Evolutionary conservation across 306 rosid species (phyloP).

Genomic region (Prunus davidiana): DNA sequence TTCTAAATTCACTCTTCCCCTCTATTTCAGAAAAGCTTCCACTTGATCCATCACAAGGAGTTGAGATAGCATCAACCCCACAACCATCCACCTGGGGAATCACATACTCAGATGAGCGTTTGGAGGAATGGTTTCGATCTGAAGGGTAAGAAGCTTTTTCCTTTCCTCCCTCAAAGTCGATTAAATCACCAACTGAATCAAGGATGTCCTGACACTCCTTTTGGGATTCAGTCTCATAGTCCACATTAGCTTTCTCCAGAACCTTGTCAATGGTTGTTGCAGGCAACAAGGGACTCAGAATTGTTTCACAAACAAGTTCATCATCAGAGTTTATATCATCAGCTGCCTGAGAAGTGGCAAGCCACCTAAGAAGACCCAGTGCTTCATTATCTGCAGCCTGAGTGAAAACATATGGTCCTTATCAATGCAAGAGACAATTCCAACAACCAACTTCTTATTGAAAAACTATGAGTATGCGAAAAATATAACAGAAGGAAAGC

Average conservation of each 20-base stretch:
- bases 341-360: slow-evolving; percentile 76
- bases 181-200: slow-evolving; percentile 66
- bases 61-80: slow-evolving; percentile 47
- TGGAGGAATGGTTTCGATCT: slow-evolving; percentile 27
- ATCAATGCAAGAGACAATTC: slow-evolving; percentile 17
- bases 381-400: slow-evolving; percentile 72
- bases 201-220: slow-evolving; percentile 95
- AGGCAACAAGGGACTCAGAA: slow-evolving; percentile 75
- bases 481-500: not conserved
- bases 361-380: slow-evolving; percentile 73
- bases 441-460: slow-evolving; percentile 4
- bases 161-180: slow-evolving; percentile 46
- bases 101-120: slow-evolving; percentile 32
- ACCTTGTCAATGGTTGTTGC: slow-evolving; percentile 64
- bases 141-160: slow-evolving; percentile 33
- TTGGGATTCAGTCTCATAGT: slow-evolving; percentile 78
- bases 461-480: not conserved
- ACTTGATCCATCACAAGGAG: slow-evolving; percentile 42
- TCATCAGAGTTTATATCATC: slow-evolving; percentile 80
- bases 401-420: slow-evolving; percentile 20
- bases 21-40: slow-evolving; percentile 38
- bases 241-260: slow-evolving; percentile 73
- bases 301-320: slow-evolving; percentile 74
- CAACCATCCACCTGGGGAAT: slow-evolving; percentile 76
- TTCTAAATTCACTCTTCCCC: slow-evolving; percentile 28